Evolutionary conservation across 2,329 filamentous ascomycete genomes (phyloP).

Genomic region (Fulvia fulva): DNA sequence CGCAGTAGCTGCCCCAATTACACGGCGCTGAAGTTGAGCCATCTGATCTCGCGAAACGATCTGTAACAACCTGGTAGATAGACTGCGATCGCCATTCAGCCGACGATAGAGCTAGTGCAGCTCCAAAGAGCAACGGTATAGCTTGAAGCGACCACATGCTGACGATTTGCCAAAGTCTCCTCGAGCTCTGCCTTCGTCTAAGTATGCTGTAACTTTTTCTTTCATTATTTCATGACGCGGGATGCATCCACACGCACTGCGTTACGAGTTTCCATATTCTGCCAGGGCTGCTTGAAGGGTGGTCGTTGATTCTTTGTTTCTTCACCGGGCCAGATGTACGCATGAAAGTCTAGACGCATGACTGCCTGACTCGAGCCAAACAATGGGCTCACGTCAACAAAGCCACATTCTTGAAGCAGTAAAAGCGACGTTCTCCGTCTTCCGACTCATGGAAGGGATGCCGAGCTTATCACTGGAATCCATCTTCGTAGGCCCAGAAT

Average conservation of each 20-base stretch:
- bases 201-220: conserved; percentile 1
- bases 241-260: not conserved
- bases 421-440: not conserved
- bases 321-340: not conserved
- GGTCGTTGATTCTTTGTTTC: not conserved
- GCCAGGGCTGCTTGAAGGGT: not conserved
- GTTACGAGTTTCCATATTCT: conserved; percentile 1
- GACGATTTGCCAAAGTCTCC: not conserved
- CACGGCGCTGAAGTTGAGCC: conserved; percentile 45
- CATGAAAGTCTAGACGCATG: not conserved
- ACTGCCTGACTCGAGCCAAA: not conserved
- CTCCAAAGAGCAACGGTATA: conserved; percentile 1
- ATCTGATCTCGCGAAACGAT: conserved; percentile 51
- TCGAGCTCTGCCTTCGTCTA: not conserved
- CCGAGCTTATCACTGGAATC: not conserved
- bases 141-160: not conserved
- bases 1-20: conserved; percentile 42
- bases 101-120: conserved; percentile 12
- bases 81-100: conserved; percentile 45
- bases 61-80: conserved; percentile 58
- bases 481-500: not conserved
- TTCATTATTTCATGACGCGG: not conserved
- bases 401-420: not conserved
- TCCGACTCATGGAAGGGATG: not conserved
- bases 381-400: not conserved